Evolutionary conservation across 73 alveolate genomes (phyloP).

Genomic region (Paramecium tetraurelia): DNA sequence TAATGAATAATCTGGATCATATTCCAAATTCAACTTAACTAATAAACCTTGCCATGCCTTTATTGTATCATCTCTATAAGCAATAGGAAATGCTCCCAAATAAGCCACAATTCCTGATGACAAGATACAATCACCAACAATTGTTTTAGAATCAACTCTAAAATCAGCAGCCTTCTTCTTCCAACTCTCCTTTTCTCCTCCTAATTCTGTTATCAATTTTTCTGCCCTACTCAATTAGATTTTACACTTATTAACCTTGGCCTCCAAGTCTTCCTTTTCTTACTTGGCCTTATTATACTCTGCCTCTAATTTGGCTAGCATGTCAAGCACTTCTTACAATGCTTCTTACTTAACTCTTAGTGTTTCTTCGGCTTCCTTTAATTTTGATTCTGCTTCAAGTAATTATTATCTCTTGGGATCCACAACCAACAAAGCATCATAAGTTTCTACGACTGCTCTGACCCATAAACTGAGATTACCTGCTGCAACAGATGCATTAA

Average conservation of each 20-base stretch:
- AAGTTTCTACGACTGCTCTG: conserved; percentile 77
- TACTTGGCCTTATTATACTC: conserved; percentile 93
- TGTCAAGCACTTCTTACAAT: conserved; percentile 85
- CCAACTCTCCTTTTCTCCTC: conserved; percentile 98
- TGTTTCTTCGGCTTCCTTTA: conserved; percentile 89
- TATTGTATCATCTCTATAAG: conserved; percentile 95
- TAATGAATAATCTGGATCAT: conserved; percentile 71
- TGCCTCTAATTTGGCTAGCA: conserved; percentile 85
- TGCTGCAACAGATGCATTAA: conserved; percentile 83
- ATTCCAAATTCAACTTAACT: conserved; percentile 61
- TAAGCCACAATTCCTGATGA: conserved; percentile 99
- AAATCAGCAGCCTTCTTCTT: conserved; percentile 72
- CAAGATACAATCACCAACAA: conserved; percentile 97
- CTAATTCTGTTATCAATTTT: conserved; percentile 94
- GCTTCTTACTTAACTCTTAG: conserved; percentile 87
- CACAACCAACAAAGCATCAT: conserved; percentile 86
- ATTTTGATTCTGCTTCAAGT: conserved; percentile 96
- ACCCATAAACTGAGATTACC: conserved; percentile 87
- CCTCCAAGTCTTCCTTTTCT: conserved; percentile 92
- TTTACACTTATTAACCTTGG: conserved; percentile 91
- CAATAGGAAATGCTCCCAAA: conserved; percentile 97
- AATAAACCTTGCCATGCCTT: conserved; percentile 87
- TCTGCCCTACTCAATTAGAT: conserved; percentile 97
- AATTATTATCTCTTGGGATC: conserved; percentile 97
- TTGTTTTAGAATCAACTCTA: conserved; percentile 82